These are phyloP conservation scores for Penicillium sclerotiorum DNA, from an alignment of 2,329 filamentous ascomycete genomes.

Conservation along the genomic window DNA sequence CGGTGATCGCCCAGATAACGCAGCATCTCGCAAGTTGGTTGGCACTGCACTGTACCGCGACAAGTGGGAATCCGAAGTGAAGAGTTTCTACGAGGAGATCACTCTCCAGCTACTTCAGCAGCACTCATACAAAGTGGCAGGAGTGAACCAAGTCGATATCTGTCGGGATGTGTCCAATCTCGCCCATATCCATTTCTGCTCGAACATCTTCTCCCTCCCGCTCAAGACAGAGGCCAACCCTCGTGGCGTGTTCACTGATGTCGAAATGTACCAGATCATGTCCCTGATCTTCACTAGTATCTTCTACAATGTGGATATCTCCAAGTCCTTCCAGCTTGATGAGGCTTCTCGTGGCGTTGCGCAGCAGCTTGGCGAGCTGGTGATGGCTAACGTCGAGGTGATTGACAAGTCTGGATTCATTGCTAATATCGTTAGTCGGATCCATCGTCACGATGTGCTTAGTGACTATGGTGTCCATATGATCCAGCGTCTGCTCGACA, in stretches of 20 bases:
- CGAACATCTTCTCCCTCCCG: conserved; percentile 58
- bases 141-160: conserved; percentile 51
- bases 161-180: conserved; percentile 56
- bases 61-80: conserved; percentile 50
- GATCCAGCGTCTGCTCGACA: conserved; percentile 56
- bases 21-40: conserved; percentile 48
- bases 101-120: conserved; percentile 48
- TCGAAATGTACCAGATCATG: conserved; percentile 58
- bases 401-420: conserved; percentile 47
- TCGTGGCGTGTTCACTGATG: conserved; percentile 56
- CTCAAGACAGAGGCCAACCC: conserved; percentile 57
- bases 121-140: conserved; percentile 51
- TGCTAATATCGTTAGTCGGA: conserved; percentile 41
- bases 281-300: conserved; percentile 56
- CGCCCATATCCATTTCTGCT: conserved; percentile 57
- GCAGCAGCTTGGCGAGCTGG: conserved; percentile 53
- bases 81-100: conserved; percentile 52
- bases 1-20: conserved; percentile 47
- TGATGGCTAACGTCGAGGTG: conserved; percentile 52
- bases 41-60: conserved; percentile 47
- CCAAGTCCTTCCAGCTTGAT: conserved; percentile 55
- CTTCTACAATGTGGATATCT: conserved; percentile 59
- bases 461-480: conserved; percentile 59
- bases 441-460: conserved; percentile 48
- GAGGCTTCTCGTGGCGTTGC: conserved; percentile 52